Evolutionary conservation across 2,329 filamentous ascomycete genomes (phyloP).

Genomic region (Nigrospora osmanthi): DNA sequence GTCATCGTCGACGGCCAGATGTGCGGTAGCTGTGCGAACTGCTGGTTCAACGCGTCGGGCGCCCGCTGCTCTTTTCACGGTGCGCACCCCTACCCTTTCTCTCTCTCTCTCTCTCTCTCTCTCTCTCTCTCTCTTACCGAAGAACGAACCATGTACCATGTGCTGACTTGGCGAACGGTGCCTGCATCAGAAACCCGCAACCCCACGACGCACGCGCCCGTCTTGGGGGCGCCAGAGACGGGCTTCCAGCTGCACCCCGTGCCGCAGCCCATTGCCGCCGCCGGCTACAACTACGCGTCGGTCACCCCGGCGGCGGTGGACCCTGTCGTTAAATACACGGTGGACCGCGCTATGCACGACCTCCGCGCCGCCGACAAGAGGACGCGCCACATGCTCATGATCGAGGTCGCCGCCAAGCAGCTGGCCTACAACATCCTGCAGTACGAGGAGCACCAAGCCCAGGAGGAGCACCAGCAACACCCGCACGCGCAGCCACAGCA

Average conservation of each 20-base stretch:
- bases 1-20: conserved; percentile 53
- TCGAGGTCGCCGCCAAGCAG: conserved; percentile 46
- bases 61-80: conserved; percentile 53
- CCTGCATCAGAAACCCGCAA: conserved; percentile 34
- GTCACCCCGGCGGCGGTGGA: conserved; percentile 22
- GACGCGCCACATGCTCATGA: conserved; percentile 38
- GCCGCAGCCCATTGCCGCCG: conserved; percentile 19
- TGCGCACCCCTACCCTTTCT: conserved; percentile 21
- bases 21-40: conserved; percentile 55
- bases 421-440: conserved; percentile 44
- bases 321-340: conserved; percentile 30
- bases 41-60: conserved; percentile 56
- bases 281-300: conserved; percentile 21
- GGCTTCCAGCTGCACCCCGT: conserved; percentile 19
- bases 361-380: conserved; percentile 33
- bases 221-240: conserved; percentile 17
- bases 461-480: too few relatives aligned
- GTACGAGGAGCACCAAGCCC: conserved; percentile 31
- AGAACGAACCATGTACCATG: background rate
- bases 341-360: conserved; percentile 38
- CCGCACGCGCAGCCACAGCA: too few relatives aligned
- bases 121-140: background rate
- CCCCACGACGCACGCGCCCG: conserved; percentile 24
- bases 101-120: background rate
- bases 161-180: background rate